Percentiles rank a stretch among this genome's conserved stretches.
Conservation (phyloP, 208 protist genomes). For the Crithidia bombi region DNA sequence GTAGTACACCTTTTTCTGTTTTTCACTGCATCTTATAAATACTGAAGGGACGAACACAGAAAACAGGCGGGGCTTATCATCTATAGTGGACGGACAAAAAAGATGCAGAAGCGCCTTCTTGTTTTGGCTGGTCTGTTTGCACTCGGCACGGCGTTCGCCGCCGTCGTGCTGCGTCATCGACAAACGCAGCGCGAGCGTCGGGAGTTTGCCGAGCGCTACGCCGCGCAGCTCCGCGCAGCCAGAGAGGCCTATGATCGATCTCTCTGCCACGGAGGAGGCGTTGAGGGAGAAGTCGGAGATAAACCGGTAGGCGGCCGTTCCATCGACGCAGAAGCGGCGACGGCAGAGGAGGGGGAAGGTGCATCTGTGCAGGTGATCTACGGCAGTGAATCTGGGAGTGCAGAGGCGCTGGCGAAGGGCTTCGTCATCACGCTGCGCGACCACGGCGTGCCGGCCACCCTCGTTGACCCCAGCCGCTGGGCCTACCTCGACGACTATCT, state of each 20-base stretch:
- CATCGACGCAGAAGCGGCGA: not conserved
- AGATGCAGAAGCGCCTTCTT: constrained; percentile 2
- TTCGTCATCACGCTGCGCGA: constrained; percentile 61
- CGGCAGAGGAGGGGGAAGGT: not conserved
- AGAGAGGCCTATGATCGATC: constrained; percentile 19
- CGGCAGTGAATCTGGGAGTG: constrained; percentile 73
- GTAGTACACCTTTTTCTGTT: no score
- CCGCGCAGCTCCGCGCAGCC: constrained; percentile 28
- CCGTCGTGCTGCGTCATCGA: constrained; percentile 17
- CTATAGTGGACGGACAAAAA: no score
- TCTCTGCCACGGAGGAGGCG: no score
- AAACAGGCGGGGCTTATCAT: no score
- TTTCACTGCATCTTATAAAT: not conserved
- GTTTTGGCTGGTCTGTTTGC: constrained; percentile 1
- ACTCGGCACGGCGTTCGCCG: not conserved
- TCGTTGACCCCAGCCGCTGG: constrained; percentile 72
- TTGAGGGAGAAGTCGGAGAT: no score
- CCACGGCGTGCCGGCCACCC: constrained; percentile 46
- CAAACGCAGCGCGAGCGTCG: constrained; percentile 28
- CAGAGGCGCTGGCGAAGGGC: constrained; percentile 63
- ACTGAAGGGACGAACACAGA: not conserved
- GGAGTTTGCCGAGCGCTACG: constrained; percentile 47
- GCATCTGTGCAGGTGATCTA: constrained; percentile 63
- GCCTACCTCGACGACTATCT: constrained; percentile 47
- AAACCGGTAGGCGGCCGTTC: no score